phyloP scores from a whole-genome alignment of 2,329 filamentous ascomycete genomes.

The Phialophora expanda region DNA sequence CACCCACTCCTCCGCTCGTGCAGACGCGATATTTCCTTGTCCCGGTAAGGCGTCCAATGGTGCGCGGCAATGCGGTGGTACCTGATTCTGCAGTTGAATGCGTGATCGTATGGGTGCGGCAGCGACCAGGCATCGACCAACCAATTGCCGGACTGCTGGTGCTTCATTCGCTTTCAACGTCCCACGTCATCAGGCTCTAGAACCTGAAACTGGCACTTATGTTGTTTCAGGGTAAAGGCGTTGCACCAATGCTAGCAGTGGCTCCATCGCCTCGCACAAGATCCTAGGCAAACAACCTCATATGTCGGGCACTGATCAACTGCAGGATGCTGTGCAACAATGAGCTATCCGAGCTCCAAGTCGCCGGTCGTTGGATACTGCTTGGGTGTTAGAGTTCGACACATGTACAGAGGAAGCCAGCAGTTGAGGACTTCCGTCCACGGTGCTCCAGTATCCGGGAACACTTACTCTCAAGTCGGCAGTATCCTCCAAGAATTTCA shows the following conservation, averaged over 20 bases:
- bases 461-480: constrained; percentile 70
- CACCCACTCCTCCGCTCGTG: neutral
- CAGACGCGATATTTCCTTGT: constrained; percentile 1
- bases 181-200: constrained; percentile 16
- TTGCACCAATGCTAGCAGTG: neutral
- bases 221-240: neutral
- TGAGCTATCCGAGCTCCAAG: constrained; percentile 38
- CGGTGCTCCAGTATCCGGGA: neutral
- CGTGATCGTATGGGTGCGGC: constrained; percentile 9
- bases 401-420: neutral
- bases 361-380: constrained; percentile 72
- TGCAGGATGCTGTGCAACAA: constrained; percentile 3
- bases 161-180: constrained; percentile 13
- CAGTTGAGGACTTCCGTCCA: neutral
- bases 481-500: constrained; percentile 86
- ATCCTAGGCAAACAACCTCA: neutral
- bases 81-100: constrained; percentile 14
- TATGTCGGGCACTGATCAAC: neutral
- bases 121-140: neutral
- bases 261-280: neutral
- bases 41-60: constrained; percentile 14
- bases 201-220: constrained; percentile 10
- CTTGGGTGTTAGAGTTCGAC: neutral
- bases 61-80: neutral
- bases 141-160: constrained; percentile 2